phyloP scores from a whole-genome alignment of 1,284 basidiomycete species.

The Papiliotrema terrestris region DNA sequence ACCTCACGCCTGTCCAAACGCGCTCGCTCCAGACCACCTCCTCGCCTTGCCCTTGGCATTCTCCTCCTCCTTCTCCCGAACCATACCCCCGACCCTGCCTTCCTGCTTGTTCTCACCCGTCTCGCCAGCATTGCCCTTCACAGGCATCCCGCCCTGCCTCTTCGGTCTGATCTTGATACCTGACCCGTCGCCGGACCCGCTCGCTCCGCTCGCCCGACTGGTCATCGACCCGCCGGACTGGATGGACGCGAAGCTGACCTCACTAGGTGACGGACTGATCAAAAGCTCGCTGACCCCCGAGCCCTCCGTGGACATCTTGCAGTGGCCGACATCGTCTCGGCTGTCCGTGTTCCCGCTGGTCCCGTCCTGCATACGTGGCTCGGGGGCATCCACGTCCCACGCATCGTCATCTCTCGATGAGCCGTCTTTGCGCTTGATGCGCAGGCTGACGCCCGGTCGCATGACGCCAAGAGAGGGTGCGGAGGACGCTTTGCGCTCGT shows the following conservation, averaged over 20 bases:
- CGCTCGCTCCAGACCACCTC: neutral
- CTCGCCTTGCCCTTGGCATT: neutral
- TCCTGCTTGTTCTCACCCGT: too few relatives aligned
- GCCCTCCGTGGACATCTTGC: slow-evolving; percentile 1
- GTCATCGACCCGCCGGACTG: neutral
- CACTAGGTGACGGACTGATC: neutral
- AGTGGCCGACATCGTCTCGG: neutral
- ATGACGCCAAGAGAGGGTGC: neutral
- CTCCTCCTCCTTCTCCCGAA: neutral
- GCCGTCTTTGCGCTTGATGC: neutral
- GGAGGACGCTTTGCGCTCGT: neutral
- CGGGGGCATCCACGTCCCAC: neutral
- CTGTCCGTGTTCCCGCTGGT: neutral
- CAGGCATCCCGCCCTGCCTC: neutral
- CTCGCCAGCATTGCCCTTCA: neutral
- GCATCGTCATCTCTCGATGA: neutral
- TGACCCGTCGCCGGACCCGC: neutral
- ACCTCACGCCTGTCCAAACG: neutral
- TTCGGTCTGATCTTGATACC: neutral
- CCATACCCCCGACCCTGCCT: too few relatives aligned
- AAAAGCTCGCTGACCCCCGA: neutral
- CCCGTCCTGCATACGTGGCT: neutral
- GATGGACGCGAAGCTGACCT: neutral
- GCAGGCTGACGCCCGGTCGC: neutral
- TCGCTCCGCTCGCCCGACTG: neutral